Base-by-base conservation (phyloP, 163 green algal species). In the Scenedesmus sp. region DNA sequence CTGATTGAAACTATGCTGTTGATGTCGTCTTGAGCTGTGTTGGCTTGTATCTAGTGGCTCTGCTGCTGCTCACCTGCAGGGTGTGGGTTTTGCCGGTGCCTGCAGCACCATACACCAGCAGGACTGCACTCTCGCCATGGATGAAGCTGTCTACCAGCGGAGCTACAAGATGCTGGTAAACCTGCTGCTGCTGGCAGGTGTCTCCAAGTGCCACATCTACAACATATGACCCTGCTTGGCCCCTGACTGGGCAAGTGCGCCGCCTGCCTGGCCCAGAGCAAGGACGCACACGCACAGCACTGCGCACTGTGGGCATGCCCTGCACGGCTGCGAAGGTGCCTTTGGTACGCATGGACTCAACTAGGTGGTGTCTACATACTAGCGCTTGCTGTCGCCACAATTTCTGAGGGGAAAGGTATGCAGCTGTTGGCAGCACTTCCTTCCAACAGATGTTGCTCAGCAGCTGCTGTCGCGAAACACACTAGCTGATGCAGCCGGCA, bases 81-180 rank as follows among this genome's bases (percentile, higher is more conserved):
- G 90, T 94, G 70, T 92, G 84, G 1, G 60, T 92, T 52, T 94
- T 94, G 79, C 92, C 92, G 8, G 90, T 89, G n/a, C 89, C 74
- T 46, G 84, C 83, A 52, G 90, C 92, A 52, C 92, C 92, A 92
- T 94, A 94, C 12, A 84, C 54, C 12, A 94, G 81, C 70, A 94
- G 26, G 23, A 91, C 73, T 34, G 73, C 56, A 46, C 34, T 90
- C n/a, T 90, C 85, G 15, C 85, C 85, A 64, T 59, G 55, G 0
- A 86, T 86, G 54, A 86, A 86, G 79, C 52, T 86, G 79, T 86
- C 4, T 1, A 86, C 79, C 13, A 86, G 52, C 1, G 85, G 64
- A 56, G 64, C 64, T 20, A 52, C 56, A 4, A 90, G 52, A 16
- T 66, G 16, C 16, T 90, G 64, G 66, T 90, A 90, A 6, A 66